Base-by-base conservation (phyloP, 2,329 filamentous ascomycete genomes). In the Colletotrichum ledebouriae region DNA sequence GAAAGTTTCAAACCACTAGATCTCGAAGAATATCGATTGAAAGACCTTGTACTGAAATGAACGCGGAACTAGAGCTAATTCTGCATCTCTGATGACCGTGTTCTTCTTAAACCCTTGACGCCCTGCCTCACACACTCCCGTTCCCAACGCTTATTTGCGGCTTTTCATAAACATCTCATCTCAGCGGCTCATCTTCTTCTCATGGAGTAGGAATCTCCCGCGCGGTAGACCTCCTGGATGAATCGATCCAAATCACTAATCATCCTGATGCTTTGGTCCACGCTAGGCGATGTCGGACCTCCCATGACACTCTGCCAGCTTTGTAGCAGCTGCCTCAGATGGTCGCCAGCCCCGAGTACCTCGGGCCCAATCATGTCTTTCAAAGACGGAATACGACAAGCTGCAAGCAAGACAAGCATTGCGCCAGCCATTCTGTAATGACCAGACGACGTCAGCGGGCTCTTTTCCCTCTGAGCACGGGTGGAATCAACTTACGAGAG, bases 361-460 rank as follows among this genome's bases (percentile, higher is more conserved):
- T 83, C 77, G 0, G 76, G 74, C 0, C 77, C 76, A 3, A 85
- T 78, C 11, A 83, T 75, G 7, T 73, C 73, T 15, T 78, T 76
- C 0, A 85, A 70, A 0, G 75, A 72, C 0, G 78, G 78, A 0
- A 83, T 76, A 4, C 80, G 78, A 7, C 79, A 82, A 0, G 83
- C 83, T 0, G 83, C 83, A 0, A 85, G 76, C 0, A 84, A 75
- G 1, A 85, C 79, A 3, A 85, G 78, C 83, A 85, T 85, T 3
- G 82, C 82, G 0, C 81, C 81, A 0, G 83, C 82, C 83, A 85
- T 85, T 0, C 83, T 84, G 29, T 4, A 20, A 0, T 6, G 7
- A 4, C 4, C 9, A 13, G 10, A 20, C n/a, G 2, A 3, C 6
- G 10, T 50, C 39, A 55, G 49, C n/a, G 46, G 0, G 1, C 1